Evolutionary conservation across 257 asterid genomes (phyloP), one percentile per base, ranked within the genome.

Genomic region (Salvia hispanica): DNA sequence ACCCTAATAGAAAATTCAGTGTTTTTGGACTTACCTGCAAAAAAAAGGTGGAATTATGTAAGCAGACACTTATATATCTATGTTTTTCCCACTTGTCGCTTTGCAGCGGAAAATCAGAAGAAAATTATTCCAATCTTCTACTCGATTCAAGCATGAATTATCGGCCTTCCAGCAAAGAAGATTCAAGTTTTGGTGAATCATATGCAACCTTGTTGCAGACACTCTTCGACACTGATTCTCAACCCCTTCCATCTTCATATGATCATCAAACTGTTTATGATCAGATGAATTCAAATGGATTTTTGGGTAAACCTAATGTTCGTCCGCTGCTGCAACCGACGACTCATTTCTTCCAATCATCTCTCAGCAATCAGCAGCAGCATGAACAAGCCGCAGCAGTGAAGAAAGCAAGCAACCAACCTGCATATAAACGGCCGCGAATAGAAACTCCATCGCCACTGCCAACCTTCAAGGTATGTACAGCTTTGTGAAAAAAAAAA

Each of bases 401-500:
- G 21, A 86, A 86, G 79, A 83, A 76, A 77, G 62, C 25, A 6
- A 56, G 56, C 14, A 67, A 56, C 51, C 88, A 77, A 64, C 71
- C 81, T 0, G 47, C 78, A 28, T 43, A 74, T 31, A 86, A 86
- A 72, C 86, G 87, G 16, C 81, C 78, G 16, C 58, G 90, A 62
- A 77, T 77, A 2, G 88, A 84, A 66, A 82, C 89, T 33, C 88
- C 90, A 6, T 86, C 93, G 1, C 84, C 88, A 57, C 73, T 86
- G 70, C 90, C 94, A 28, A 80, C 88, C 48, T 86, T 86, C 66
- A 86, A 86, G 93, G 93, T 81, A 79, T 2, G 6, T 3, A 1
- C 5, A 43, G 37, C 58, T 67, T 71, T 64, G 75, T 31, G 9
- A 40, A 40, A 1, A 7, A 39, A 36, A 21, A 1, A 25, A 25